phyloP scores from a whole-genome alignment of 495 filamentous ascomycete genomes.

The Penicillium tannophilum region DNA sequence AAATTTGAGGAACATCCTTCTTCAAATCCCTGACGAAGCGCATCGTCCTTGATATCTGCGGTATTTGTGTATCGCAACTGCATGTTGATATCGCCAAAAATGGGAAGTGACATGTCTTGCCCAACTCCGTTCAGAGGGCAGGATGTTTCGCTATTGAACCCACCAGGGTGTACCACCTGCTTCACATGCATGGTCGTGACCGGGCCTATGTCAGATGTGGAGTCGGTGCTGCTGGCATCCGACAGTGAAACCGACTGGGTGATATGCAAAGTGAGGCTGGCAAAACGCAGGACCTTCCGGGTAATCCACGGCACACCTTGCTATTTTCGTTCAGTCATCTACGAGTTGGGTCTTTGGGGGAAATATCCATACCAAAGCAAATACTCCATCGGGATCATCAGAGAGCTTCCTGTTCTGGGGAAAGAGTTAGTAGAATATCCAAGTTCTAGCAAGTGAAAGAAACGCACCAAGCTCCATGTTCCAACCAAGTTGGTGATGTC shows the following conservation, averaged over 20 bases:
- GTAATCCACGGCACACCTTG: conserved; percentile 27
- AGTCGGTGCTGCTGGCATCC: not conserved
- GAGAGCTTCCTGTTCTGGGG: conserved; percentile 24
- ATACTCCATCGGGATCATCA: conserved; percentile 22
- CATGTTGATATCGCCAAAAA: conserved; percentile 25
- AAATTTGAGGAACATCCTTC: conserved; percentile 7
- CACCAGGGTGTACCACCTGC: conserved; percentile 21
- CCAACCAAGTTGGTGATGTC: conserved; percentile 16
- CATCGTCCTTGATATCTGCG: conserved; percentile 11
- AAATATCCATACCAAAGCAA: conserved; percentile 16
- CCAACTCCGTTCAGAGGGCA: conserved; percentile 17
- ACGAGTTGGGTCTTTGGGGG: not conserved
- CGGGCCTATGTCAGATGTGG: not conserved
- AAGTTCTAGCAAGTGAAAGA: not conserved
- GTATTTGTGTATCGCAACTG: conserved; percentile 13
- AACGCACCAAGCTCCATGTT: conserved; percentile 23
- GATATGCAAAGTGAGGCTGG: conserved; percentile 19
- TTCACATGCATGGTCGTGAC: conserved; percentile 19
- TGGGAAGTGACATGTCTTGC: conserved; percentile 17
- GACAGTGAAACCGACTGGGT: conserved; percentile 12
- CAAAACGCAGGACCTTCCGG: conserved; percentile 18
- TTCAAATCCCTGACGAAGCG: conserved; percentile 7
- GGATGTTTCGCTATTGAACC: conserved; percentile 19
- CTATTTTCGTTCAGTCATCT: conserved; percentile 9
- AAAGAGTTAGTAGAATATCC: not conserved